Conservation (phyloP, 768 basidiomycete species). For the Boletus rufocinnamomeus region DNA sequence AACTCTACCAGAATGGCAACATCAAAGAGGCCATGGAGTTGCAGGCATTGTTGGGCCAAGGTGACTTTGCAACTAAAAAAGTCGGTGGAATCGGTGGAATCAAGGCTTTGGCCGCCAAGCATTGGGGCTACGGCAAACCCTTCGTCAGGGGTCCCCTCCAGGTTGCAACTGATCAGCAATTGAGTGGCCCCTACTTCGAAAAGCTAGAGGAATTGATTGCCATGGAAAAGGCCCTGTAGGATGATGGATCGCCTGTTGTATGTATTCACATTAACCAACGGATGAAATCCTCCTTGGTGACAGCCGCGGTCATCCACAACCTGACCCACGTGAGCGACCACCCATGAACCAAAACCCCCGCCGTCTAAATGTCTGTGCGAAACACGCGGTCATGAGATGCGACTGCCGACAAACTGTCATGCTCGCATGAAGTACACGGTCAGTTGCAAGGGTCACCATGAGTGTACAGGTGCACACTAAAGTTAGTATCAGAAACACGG, state of each 20-base stretch:
- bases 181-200: slow-evolving; percentile 42
- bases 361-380: not conserved
- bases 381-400: not conserved
- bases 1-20: slow-evolving; percentile 53
- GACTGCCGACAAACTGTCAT: not conserved
- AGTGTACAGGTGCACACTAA: not conserved
- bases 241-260: slow-evolving; percentile 4
- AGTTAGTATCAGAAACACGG: not conserved
- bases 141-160: slow-evolving; percentile 53
- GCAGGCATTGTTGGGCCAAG: slow-evolving; percentile 63
- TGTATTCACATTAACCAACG: slow-evolving; percentile 2
- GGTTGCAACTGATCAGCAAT: slow-evolving; percentile 37
- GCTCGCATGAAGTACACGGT: not conserved
- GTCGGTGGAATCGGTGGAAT: slow-evolving; percentile 69
- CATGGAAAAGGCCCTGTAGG: slow-evolving; percentile 42
- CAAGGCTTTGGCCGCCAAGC: slow-evolving; percentile 60
- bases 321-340: not conserved
- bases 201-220: slow-evolving; percentile 48
- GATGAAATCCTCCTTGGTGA: not conserved
- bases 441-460: not conserved
- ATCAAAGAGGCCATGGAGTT: slow-evolving; percentile 59
- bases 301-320: not conserved
- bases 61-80: slow-evolving; percentile 64
- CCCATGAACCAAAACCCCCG: not conserved
- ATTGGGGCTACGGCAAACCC: slow-evolving; percentile 63